These are phyloP conservation scores for Lachancea kluyveri DNA, from an alignment of 805 yeast genomes.

Conservation along the genomic window DNA sequence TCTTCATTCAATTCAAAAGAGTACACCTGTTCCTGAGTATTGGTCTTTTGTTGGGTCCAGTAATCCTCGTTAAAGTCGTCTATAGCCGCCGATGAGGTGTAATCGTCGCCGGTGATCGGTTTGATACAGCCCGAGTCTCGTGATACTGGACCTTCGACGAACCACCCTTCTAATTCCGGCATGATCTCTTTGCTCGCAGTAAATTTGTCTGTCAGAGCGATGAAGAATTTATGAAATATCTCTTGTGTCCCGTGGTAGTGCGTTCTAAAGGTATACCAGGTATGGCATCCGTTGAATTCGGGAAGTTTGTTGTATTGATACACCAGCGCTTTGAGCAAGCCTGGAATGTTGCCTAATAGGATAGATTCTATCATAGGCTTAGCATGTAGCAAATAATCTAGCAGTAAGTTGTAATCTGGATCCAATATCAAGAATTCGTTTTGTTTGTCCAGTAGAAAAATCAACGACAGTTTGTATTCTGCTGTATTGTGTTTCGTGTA, in stretches of 20 bases:
- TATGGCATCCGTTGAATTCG: conserved; percentile 8
- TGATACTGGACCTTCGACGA: background rate
- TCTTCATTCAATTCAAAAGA: conserved; percentile 20
- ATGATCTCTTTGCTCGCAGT: conserved; percentile 9
- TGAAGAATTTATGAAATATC: conserved; percentile 6
- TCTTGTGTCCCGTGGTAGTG: conserved; percentile 3
- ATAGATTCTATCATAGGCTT: conserved; percentile 10
- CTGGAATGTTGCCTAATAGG: conserved; percentile 4
- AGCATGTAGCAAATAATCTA: conserved; percentile 13
- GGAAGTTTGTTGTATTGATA: conserved; percentile 2
- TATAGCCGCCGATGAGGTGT: background rate
- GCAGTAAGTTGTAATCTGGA: conserved; percentile 12
- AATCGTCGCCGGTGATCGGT: too few relatives aligned
- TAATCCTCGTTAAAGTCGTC: conserved; percentile 3
- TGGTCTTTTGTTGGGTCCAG: conserved; percentile 5
- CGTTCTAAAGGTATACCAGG: conserved; percentile 6
- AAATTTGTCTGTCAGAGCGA: conserved; percentile 8
- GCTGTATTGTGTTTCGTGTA: conserved; percentile 6
- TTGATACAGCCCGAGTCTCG: background rate
- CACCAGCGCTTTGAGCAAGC: background rate
- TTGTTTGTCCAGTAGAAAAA: conserved; percentile 4
- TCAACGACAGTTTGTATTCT: conserved; percentile 10
- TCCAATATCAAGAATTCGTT: conserved; percentile 12
- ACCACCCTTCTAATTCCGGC: conserved; percentile 8
- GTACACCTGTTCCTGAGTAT: conserved; percentile 12